Conservation (phyloP, 805 yeast species). For the Wickerhamiella allomyrinae region DNA sequence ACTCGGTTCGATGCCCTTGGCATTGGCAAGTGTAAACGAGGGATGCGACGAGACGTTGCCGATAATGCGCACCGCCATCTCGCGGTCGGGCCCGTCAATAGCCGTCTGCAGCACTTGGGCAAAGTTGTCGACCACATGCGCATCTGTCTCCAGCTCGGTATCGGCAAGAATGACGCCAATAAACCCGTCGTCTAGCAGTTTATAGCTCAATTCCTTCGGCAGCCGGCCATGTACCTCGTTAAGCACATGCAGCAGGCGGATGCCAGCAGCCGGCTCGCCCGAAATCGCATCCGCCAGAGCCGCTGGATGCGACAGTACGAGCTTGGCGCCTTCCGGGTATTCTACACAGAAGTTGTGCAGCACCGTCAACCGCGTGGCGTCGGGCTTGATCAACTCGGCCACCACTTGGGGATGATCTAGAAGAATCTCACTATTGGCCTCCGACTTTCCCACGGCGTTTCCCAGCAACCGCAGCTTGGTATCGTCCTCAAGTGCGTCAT, state of each 20-base stretch:
- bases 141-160: constrained; percentile 5
- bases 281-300: neutral
- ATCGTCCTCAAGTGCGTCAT: constrained; percentile 5
- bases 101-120: constrained; percentile 2
- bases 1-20: neutral
- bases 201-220: neutral
- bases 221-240: neutral
- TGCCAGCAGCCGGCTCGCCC: neutral
- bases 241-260: neutral
- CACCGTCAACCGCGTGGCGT: constrained; percentile 8
- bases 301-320: neutral
- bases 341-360: constrained; percentile 10
- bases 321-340: constrained; percentile 1
- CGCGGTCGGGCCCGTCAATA: neutral
- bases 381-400: neutral
- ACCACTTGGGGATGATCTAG: constrained; percentile 2
- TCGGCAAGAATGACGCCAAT: constrained; percentile 9
- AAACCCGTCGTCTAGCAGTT: constrained; percentile 7
- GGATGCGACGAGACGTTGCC: constrained; percentile 8
- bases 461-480: constrained; percentile 11
- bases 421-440: constrained; percentile 5
- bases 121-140: constrained; percentile 6
- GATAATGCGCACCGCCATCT: constrained; percentile 1
- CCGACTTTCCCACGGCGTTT: constrained; percentile 9
- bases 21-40: constrained; percentile 2